Conservation (phyloP, 257 asterid species). For the Rehmannia glutinosa region DNA sequence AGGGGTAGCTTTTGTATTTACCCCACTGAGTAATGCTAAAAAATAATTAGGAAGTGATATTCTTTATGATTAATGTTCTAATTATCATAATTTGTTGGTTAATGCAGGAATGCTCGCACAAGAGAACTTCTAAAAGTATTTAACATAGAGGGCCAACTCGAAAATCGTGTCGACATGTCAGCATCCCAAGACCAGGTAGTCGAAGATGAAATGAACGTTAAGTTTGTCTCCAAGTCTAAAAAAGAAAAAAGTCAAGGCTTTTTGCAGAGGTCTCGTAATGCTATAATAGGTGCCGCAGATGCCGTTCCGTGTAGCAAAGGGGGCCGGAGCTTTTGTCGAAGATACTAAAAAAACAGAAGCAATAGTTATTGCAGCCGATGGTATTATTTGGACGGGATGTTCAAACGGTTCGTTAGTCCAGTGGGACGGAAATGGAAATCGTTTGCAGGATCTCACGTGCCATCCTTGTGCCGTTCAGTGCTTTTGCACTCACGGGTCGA, state of each 20-base stretch:
- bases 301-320: conserved; percentile 83
- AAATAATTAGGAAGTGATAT: background rate
- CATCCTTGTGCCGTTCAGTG: conserved; percentile 58
- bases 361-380: conserved; percentile 61
- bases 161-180: conserved; percentile 73
- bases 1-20: no score
- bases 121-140: conserved; percentile 77
- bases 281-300: conserved; percentile 86
- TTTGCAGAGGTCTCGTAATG: conserved; percentile 84
- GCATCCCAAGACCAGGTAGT: conserved; percentile 49
- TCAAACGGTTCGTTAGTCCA: conserved; percentile 77
- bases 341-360: conserved; percentile 74
- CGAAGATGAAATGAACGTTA: conserved; percentile 71
- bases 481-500: conserved; percentile 56
- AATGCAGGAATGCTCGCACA: conserved; percentile 77
- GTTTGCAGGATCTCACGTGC: conserved; percentile 59
- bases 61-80: background rate
- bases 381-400: conserved; percentile 82
- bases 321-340: conserved; percentile 75
- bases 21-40: no score
- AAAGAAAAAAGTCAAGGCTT: conserved; percentile 81
- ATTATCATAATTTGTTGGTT: background rate
- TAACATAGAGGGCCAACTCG: conserved; percentile 81
- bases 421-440: conserved; percentile 94
- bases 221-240: conserved; percentile 55